Percentiles rank a stretch among this genome's conserved stretches.
Evolutionary conservation across 352 stramenopile genomes (phyloP).

Genomic region (Globisporangium lucens): DNA sequence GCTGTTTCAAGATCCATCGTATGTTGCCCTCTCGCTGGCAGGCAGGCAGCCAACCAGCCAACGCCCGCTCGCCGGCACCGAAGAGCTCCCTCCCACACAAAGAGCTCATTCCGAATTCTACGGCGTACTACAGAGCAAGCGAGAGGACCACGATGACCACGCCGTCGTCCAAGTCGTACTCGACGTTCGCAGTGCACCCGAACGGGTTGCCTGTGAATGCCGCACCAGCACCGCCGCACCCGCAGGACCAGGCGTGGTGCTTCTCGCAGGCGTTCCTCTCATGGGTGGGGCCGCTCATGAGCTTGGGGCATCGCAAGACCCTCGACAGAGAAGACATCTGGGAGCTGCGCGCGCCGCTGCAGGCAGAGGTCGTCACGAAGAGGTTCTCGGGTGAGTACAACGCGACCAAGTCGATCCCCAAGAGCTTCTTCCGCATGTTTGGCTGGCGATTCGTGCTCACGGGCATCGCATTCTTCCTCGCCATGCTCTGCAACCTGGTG

Average conservation of each 20-base stretch:
- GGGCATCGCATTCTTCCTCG: constrained; percentile 38
- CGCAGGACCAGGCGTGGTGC: constrained; percentile 23
- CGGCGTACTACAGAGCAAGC: background rate
- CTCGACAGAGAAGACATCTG: constrained; percentile 40
- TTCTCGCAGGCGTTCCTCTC: constrained; percentile 33
- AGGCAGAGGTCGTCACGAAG: constrained; percentile 19
- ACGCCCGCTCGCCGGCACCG: too few species aligned
- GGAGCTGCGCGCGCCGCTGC: constrained; percentile 23
- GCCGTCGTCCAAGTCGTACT: constrained; percentile 5
- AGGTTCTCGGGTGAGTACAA: constrained; percentile 23
- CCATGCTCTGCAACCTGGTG: constrained; percentile 48
- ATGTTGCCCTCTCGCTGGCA: too few species aligned
- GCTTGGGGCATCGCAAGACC: constrained; percentile 33
- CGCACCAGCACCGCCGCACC: background rate
- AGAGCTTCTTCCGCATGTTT: constrained; percentile 24
- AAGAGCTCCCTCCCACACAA: background rate
- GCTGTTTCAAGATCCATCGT: too few species aligned
- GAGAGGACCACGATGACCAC: background rate
- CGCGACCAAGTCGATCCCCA: constrained; percentile 20
- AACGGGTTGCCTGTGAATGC: background rate
- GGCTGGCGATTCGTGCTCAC: constrained; percentile 38
- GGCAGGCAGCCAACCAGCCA: too few species aligned
- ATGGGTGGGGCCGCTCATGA: constrained; percentile 47
- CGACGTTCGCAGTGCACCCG: background rate
- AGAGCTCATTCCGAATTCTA: background rate